Base-by-base conservation (phyloP, 1,284 basidiomycete genomes). In the Cryptococcus floricola region DNA sequence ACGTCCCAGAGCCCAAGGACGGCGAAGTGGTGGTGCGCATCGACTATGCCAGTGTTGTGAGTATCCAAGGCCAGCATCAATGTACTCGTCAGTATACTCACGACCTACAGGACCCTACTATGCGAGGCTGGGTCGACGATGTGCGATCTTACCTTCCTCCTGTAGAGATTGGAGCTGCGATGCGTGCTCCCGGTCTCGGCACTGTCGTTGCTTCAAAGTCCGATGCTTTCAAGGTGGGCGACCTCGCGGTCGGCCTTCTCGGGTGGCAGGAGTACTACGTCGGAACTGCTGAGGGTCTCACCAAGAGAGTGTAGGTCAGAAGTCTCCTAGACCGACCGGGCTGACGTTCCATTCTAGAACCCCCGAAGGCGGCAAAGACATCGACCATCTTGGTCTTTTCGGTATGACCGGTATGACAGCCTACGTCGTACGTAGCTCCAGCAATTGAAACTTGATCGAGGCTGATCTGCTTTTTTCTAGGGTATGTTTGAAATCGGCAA, bases 221-320 rank as follows among this genome's bases (percentile, higher is more conserved):
- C 28, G 43, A 73, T 62, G 74, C 73, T 49, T 80, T 87, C 66
- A 77, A 78, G 56, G 78, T 79, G n/a, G 89, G 88, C 13, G 87
- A 91, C 63, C 63, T 83, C 43, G 88, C 91, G 18, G 48, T 56
- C 41, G 63, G 67, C 14, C 31, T 52, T 16, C 16, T 52, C 84
- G 89, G 88, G 6, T 91, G 89, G 89, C 83, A 84, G 8, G 88
- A 91, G 71, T 91, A 86, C 67, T 83, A 81, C 39, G 78, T 88
- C 27, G 70, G 86, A 58, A 78, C 83, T 18, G 86, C 85, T 53
- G 80, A 81, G 52, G 66, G 68, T 3, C 68, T 86, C 18, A 69
- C 79, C 55, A 82, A 82, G 63, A 73, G 86, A 54, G 76, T 75
- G 87, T 88, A 70, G 55, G 74, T 68, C 6, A 25, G 7, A 23